Percentiles rank a stretch among this genome's conserved stretches.
Evolutionary conservation across 805 yeast genomes (phyloP).

Genomic region (Nakazawaea peltata): DNA sequence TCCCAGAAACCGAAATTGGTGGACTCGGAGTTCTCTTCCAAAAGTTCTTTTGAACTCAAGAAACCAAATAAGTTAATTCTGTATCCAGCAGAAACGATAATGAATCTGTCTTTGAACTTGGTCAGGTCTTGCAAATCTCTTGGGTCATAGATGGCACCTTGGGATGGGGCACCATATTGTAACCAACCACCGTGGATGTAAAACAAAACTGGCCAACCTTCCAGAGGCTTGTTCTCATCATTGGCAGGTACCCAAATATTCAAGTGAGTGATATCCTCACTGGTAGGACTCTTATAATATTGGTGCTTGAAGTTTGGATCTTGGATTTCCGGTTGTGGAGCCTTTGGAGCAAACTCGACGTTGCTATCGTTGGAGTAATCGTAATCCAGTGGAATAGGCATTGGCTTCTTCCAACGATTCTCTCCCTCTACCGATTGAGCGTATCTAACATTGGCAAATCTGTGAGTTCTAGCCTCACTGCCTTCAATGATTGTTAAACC

Average conservation of each 20-base stretch:
- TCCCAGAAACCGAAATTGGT: constrained; percentile 37
- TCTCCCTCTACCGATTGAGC: constrained; percentile 5
- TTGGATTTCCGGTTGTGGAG: constrained; percentile 29
- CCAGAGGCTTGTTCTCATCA: constrained; percentile 22
- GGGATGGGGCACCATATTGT: constrained; percentile 25
- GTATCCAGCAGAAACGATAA: constrained; percentile 30
- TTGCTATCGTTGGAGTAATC: constrained; percentile 33
- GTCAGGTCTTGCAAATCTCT: constrained; percentile 19
- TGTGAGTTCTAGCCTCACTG: constrained; percentile 4
- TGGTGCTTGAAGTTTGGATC: constrained; percentile 16
- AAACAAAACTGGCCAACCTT: constrained; percentile 34
- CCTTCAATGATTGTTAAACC: constrained; percentile 7
- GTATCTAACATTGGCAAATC: constrained; percentile 9
- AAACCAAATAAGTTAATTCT: constrained; percentile 33
- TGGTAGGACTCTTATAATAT: constrained; percentile 8
- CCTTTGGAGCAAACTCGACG: constrained; percentile 22
- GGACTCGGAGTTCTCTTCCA: constrained; percentile 18
- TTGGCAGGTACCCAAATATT: constrained; percentile 21
- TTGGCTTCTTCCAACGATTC: constrained; percentile 8
- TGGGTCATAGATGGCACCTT: constrained; percentile 13
- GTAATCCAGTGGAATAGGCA: constrained; percentile 21
- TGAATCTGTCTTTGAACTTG: constrained; percentile 23
- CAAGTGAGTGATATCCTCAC: constrained; percentile 26
- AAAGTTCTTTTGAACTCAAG: constrained; percentile 27
- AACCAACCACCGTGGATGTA: constrained; percentile 39